Evolutionary conservation across 2,329 filamentous ascomycete genomes (phyloP), one percentile per base, ranked within the genome.

Genomic region (Ophiostoma australiae): DNA sequence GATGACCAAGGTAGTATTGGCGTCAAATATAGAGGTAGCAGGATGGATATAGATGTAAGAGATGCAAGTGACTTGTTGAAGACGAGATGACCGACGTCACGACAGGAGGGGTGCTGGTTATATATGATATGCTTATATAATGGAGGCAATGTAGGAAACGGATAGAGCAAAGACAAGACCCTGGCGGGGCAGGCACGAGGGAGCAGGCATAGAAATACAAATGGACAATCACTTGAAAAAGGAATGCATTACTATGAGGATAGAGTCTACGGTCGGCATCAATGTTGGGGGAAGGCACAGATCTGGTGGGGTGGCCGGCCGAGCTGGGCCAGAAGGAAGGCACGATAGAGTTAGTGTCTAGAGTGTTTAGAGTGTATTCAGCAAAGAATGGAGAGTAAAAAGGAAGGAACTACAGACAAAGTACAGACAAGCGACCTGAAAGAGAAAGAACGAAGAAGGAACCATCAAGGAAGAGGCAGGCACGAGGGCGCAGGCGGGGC

Each of bases 131-230:
- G 23, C 52, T 23, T 58, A 58, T 58, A 58, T 58, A 23, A 23
- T 58, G 10, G 52, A 58, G 4, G 52, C 23, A 27, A 27, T 13
- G n/a, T 20, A 63, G 33, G 31, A 35, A n/a, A 31, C 44, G 15
- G 39, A 52, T 20, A 52, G n/a, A 68, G 20, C 23, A 37, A 35
- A 23, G 67, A 66, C 58, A 44, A 44, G 67, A 66, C 67, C 58
- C 61, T 69, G 70, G 70, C 61, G 63, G 68, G 70, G 70, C 61
- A 69, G 44, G 70, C 48, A 68, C 37, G 65, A 67, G 52, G 61
- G 44, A 48, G 68, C 61, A 67, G 70, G 63, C 23, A 67, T 67
- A 27, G 27, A 67, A 48, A 69, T 71, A 67, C 58, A 67, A 67
- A 67, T 67, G 63, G n/a, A 20, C 63, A 61, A 13, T 20, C 35